Base-by-base conservation (phyloP, 441 rosid genomes). In the Raphanus hybrid region DNA sequence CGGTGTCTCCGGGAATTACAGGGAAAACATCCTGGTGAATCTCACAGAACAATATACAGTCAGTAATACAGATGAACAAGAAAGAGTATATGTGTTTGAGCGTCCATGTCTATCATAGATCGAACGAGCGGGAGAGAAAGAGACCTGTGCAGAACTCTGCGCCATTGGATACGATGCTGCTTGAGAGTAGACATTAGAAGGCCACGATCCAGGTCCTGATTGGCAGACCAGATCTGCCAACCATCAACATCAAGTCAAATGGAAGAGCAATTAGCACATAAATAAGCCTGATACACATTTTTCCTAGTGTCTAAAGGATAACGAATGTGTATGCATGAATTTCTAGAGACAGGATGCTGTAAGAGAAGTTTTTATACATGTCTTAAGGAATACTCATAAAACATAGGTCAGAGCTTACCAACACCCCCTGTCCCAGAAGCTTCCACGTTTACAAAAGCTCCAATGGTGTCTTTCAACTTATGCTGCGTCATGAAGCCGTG, bases 391-490 rank as follows among this genome's bases (percentile, higher is more conserved):
- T 23, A 67, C 78, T 63, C 10, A 75, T 4, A 54, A 48, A 61
- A 34, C 50, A 55, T 32, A 60, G 66, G 74, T 76, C 18, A 65
- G 65, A 82, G 71, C 88, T 37, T 87, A 94, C 99, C 98, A 81
- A 83, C 86, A 73, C 99, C 98, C 79, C 97, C 97, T 3, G 89
- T 85, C 16, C 99, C 99, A 81, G 98, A 90, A 67, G 99, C 99
- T 87, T 96, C 99, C 77, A 96, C 90, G 80, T 96, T 91, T 81
- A 96, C 86, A 80, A 87, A 80, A 83, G 99, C 98, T 75, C 99
- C 98, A 76, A 96, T 83, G 57, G 91, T 85, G 78, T 92, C 88
- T 64, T 85, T 92, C 95, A 98, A 92, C 87, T 84, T 88, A 82
- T 92, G 81, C 69, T 91, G 84, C 73, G 82, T 94, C 91, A 96